Conservation (phyloP, 2,329 filamentous ascomycete genomes). For the Colletotrichum liaoningense region DNA sequence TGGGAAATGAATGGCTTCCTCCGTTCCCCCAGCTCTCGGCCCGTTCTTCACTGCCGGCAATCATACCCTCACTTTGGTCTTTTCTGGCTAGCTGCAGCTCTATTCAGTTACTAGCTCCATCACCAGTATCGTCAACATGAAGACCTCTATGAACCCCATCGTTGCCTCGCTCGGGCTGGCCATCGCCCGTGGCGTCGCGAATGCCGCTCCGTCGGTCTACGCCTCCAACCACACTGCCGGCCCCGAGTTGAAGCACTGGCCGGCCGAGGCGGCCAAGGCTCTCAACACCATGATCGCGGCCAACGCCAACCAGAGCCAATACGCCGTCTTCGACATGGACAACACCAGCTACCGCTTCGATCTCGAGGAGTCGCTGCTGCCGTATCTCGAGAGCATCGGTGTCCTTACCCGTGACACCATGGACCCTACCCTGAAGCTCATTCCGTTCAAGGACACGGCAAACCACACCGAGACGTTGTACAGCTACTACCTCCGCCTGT, state of each 20-base stretch:
- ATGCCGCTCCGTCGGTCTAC: constrained; percentile 22
- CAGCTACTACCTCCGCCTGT: constrained; percentile 58
- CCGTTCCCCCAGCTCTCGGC: constrained; percentile 10
- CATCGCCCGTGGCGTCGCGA: constrained; percentile 20
- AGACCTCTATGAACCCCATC: constrained; percentile 22
- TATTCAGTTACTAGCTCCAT: neutral
- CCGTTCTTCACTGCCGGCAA: constrained; percentile 17
- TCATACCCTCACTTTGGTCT: constrained; percentile 8
- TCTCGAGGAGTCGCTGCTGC: constrained; percentile 55
- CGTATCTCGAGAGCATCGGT: constrained; percentile 54
- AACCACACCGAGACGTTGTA: constrained; percentile 53
- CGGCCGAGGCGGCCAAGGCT: constrained; percentile 46
- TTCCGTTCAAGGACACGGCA: constrained; percentile 54
- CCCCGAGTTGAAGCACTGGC: constrained; percentile 48
- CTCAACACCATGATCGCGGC: constrained; percentile 51
- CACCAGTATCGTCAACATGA: constrained; percentile 20
- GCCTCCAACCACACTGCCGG: constrained; percentile 31
- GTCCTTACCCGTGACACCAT: constrained; percentile 53
- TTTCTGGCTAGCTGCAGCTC: constrained; percentile 18
- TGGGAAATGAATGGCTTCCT: neutral
- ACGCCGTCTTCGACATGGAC: constrained; percentile 58
- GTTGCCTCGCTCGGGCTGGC: constrained; percentile 29
- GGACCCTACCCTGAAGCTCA: constrained; percentile 52
- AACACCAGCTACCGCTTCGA: constrained; percentile 57
- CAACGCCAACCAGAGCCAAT: constrained; percentile 51